Evolutionary conservation across 352 stramenopile species (phyloP).

Genomic region (Pythium aquatile): DNA sequence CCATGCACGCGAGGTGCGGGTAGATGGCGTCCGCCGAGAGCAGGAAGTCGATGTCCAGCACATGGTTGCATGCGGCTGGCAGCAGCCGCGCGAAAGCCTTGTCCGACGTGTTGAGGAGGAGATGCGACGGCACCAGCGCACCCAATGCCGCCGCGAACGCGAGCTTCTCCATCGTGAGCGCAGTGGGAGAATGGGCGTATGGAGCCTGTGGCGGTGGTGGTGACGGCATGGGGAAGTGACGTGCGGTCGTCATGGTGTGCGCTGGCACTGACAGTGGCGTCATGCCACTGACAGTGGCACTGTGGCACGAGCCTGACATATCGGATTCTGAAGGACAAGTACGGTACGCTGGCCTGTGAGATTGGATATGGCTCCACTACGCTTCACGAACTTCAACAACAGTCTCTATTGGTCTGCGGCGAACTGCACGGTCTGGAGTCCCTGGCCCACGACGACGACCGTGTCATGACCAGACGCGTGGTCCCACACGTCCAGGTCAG

Average conservation of each 20-base stretch:
- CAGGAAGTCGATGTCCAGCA: constrained; percentile 26
- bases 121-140: constrained; percentile 26
- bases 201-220: neutral
- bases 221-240: neutral
- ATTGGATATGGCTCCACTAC: constrained; percentile 11
- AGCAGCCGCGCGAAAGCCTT: constrained; percentile 16
- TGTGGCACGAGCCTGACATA: neutral
- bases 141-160: constrained; percentile 23
- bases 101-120: constrained; percentile 23
- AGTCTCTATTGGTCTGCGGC: neutral
- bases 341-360: constrained; percentile 5
- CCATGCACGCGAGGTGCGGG: constrained; percentile 30
- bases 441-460: constrained; percentile 76
- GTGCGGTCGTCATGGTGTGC: neutral
- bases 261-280: neutral
- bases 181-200: neutral
- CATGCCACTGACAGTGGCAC: neutral
- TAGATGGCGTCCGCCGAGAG: constrained; percentile 22
- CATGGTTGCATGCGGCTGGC: constrained; percentile 21
- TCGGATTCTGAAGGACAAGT: neutral
- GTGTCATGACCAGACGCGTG: constrained; percentile 5
- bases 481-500: constrained; percentile 46
- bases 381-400: neutral
- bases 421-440: constrained; percentile 67
- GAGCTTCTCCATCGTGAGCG: constrained; percentile 19